Conservation (phyloP, 495 filamentous ascomycete genomes). For the Darksidea phi region DNA sequence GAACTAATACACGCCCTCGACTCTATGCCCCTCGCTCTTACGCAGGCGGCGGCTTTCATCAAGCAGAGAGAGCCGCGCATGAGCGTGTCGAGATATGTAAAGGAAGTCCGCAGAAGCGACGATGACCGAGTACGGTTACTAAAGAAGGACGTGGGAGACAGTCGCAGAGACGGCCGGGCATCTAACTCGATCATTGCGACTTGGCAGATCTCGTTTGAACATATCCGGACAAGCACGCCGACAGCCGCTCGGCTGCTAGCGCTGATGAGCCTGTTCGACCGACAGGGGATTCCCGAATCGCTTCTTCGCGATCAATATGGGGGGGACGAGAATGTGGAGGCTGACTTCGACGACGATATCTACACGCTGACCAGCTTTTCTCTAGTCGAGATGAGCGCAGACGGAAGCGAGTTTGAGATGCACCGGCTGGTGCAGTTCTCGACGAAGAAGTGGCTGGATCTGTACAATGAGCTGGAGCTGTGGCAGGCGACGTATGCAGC, state of each 20-base stretch:
- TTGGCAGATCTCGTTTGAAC: constrained; percentile 47
- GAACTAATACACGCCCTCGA: constrained; percentile 13
- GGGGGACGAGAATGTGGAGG: background rate
- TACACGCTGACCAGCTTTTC: constrained; percentile 20
- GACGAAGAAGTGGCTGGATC: constrained; percentile 47
- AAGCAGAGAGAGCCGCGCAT: constrained; percentile 4
- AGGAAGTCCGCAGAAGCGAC: constrained; percentile 44
- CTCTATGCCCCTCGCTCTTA: constrained; percentile 6
- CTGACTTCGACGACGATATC: constrained; percentile 24
- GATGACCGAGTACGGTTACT: constrained; percentile 43
- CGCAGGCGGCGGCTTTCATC: constrained; percentile 14
- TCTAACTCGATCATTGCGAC: constrained; percentile 49
- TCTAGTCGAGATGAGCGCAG: constrained; percentile 22
- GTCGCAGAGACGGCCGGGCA: constrained; percentile 46
- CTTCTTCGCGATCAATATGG: constrained; percentile 13
- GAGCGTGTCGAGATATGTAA: constrained; percentile 42
- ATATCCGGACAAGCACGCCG: constrained; percentile 38
- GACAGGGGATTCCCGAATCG: constrained; percentile 25
- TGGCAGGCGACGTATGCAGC: constrained; percentile 43
- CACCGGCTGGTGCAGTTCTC: constrained; percentile 49
- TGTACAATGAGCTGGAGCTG: constrained; percentile 41
- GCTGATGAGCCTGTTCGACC: constrained; percentile 30
- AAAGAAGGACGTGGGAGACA: constrained; percentile 40
- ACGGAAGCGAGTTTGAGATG: constrained; percentile 46
- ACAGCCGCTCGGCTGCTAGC: constrained; percentile 26